These are phyloP conservation scores for Podila epigama DNA, from an alignment of 192 early-diverging fungal genomes.

Conservation along the genomic window DNA sequence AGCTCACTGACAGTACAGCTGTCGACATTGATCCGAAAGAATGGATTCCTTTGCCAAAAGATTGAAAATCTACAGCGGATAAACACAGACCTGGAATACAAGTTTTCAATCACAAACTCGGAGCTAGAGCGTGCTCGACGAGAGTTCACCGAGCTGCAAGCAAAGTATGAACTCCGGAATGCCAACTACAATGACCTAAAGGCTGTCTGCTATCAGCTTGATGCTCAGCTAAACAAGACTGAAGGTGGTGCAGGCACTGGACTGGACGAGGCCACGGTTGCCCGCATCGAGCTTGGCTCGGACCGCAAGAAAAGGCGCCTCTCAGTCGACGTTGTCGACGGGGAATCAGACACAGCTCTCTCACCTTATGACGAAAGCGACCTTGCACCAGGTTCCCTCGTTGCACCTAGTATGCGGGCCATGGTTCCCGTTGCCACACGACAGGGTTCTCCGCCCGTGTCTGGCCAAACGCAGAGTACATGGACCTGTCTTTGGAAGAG, in stretches of 20 bases:
- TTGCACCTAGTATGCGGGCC: constrained; percentile 11
- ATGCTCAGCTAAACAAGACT: constrained; percentile 38
- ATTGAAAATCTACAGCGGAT: constrained; percentile 46
- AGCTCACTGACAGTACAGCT: constrained; percentile 41
- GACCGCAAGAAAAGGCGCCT: constrained; percentile 40
- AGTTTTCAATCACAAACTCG: constrained; percentile 47
- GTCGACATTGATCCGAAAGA: constrained; percentile 45
- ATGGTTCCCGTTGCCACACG: constrained; percentile 9
- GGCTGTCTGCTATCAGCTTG: constrained; percentile 48
- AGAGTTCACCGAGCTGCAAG: constrained; percentile 38
- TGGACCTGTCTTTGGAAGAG: constrained; percentile 60
- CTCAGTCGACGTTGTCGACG: constrained; percentile 36
- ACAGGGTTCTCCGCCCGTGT: constrained; percentile 13
- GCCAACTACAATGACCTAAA: constrained; percentile 46
- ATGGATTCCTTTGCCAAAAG: constrained; percentile 49
- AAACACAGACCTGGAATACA: constrained; percentile 48
- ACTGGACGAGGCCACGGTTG: constrained; percentile 38
- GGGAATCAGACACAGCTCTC: constrained; percentile 30
- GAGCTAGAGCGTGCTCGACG: constrained; percentile 43
- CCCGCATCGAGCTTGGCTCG: constrained; percentile 26
- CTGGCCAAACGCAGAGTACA: constrained; percentile 23
- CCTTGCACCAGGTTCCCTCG: constrained; percentile 7
- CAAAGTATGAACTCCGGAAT: constrained; percentile 45
- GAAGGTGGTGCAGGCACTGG: constrained; percentile 32
- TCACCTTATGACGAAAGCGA: constrained; percentile 32